Evolutionary conservation across 768 basidiomycete genomes (phyloP), one percentile per base, ranked within the genome.

Genomic region (Mycena vitilis): DNA sequence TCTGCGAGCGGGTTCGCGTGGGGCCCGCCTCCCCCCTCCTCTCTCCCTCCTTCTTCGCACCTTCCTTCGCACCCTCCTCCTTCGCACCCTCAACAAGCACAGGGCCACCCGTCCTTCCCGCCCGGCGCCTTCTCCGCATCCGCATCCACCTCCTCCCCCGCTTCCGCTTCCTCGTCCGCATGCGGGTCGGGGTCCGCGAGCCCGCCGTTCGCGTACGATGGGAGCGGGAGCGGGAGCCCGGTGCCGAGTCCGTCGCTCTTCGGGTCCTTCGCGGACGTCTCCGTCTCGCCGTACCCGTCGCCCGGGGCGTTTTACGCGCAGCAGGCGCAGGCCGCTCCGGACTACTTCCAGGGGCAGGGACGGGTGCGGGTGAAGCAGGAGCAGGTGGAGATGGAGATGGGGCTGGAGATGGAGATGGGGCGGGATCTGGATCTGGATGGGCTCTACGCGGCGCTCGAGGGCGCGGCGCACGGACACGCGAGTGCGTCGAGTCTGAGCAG

Each of bases 401-500:
- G n/a, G n/a, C n/a, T n/a, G n/a, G n/a, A n/a, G n/a, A 57, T 12
- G 12, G n/a, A n/a, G n/a, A n/a, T 10, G 8, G 52, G 20, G 52
- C 5, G 15, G 18, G 68, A 30, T 18, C n/a, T n/a, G n/a, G n/a
- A n/a, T n/a, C 30, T 64, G 37, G 68, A 64, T 52, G 68, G 58
- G 49, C 60, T 69, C 38, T 69, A 69, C 36, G 58, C 57, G 10
- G 67, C 63, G 44, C 53, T 69, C 18, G 44, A 47, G 22, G 45
- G 30, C 25, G 42, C 22, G 30, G 2, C 44, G 16, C 23, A 5
- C n/a, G n/a, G n/a, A 18, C 55, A 58, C 13, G 18, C 30, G 30
- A 30, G 30, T 5, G 30, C 30, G 30, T 30, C 30, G 30, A 30
- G 30, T 30, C 30, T 30, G 3, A 30, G 30, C 30, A 30, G 30